Percentiles rank a stretch among this genome's conserved stretches.
Conservation (phyloP, 202 grass and related monocot genomes). For the Saccharum hybrid region DNA sequence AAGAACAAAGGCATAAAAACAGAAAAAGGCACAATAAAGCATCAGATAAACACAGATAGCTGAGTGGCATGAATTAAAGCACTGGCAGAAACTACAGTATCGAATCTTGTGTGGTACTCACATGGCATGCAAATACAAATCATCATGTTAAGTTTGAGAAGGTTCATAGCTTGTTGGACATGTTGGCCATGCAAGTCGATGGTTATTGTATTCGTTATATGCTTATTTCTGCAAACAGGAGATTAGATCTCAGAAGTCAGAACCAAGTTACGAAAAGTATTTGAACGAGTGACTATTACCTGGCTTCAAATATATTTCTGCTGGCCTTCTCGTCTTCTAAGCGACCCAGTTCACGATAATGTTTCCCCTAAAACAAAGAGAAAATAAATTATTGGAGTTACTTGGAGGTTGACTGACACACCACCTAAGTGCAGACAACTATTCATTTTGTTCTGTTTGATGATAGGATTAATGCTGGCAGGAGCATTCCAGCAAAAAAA, state of each 20-base stretch:
- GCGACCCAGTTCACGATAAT: constrained; percentile 74
- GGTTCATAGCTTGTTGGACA: constrained; percentile 80
- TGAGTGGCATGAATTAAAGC: background rate
- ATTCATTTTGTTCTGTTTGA: background rate
- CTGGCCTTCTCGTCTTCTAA: constrained; percentile 80
- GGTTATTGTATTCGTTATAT: constrained; percentile 85
- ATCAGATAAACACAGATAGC: constrained; percentile 40
- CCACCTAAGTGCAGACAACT: background rate
- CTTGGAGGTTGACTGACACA: background rate
- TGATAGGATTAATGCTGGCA: background rate
- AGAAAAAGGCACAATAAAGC: constrained; percentile 15
- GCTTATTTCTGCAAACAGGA: constrained; percentile 71
- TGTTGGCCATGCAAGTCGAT: constrained; percentile 96
- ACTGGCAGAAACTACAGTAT: background rate
- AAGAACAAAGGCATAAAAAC: constrained; percentile 13
- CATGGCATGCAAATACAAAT: constrained; percentile 77
- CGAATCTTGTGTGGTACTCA: constrained; percentile 49
- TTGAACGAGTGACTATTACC: constrained; percentile 46
- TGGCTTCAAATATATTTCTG: constrained; percentile 78
- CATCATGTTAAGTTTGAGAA: constrained; percentile 85
- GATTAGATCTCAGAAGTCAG: constrained; percentile 39
- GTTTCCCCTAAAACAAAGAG: constrained; percentile 70
- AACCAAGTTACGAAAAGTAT: constrained; percentile 11
- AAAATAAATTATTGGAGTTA: background rate
- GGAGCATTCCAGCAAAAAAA: background rate